Conservation (phyloP, 2,329 filamentous ascomycete genomes). For the Drechslerella coelobrocha region DNA sequence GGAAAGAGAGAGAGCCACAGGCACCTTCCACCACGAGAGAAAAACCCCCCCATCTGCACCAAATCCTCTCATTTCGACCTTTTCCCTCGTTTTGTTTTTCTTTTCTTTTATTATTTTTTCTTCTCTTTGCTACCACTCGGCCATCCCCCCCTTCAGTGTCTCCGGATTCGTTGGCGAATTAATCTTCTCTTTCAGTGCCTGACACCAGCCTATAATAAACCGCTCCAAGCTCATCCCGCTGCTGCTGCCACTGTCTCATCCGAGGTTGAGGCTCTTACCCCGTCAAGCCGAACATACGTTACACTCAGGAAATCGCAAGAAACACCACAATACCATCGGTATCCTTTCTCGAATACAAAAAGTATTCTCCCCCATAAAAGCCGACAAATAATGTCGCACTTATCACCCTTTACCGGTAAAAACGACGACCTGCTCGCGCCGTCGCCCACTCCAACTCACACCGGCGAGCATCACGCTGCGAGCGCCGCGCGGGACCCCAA, state of each 20-base stretch:
- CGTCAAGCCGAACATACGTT: too few species aligned
- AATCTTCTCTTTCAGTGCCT: not conserved
- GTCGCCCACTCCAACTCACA: conserved; percentile 49
- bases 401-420: conserved; percentile 47
- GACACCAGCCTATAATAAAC: conserved; percentile 6
- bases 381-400: conserved; percentile 23
- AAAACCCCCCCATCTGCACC: conserved; percentile 25
- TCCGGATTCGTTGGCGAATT: not conserved
- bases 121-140: not conserved
- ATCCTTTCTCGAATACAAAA: conserved; percentile 8
- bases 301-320: conserved; percentile 3
- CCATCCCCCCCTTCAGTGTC: not conserved
- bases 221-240: not conserved
- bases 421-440: conserved; percentile 47
- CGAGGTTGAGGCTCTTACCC: too few species aligned
- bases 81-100: conserved; percentile 12
- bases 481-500: conserved; percentile 19
- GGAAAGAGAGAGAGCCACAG: conserved; percentile 11
- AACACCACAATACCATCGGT: not conserved
- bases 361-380: conserved; percentile 4
- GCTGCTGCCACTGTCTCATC: too few species aligned
- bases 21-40: conserved; percentile 30
- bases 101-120: not conserved
- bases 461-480: conserved; percentile 26
- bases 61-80: conserved; percentile 41